These are phyloP conservation scores for Trichoderma polysporum DNA, from an alignment of 2,329 filamentous ascomycete genomes.

Conservation along the genomic window DNA sequence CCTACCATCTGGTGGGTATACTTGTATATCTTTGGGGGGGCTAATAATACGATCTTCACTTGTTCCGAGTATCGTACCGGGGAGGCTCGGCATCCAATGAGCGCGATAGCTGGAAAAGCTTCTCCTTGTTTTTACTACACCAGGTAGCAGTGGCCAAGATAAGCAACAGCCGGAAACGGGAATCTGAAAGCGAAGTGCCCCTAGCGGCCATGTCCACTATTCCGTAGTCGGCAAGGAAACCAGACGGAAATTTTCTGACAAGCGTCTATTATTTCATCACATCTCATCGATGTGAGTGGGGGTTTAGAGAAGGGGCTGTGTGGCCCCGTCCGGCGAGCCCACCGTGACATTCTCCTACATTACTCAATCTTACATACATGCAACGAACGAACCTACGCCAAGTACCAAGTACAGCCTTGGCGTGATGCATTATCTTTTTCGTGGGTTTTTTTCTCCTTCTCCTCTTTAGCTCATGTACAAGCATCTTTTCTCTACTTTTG, in stretches of 20 bases:
- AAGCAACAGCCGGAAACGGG: constrained; percentile 19
- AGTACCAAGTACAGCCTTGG: constrained; percentile 2
- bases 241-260: constrained; percentile 22
- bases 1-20: not conserved
- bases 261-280: constrained; percentile 20
- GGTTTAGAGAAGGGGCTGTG: constrained; percentile 7
- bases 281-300: constrained; percentile 17
- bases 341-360: constrained; percentile 18
- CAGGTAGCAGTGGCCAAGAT: not conserved
- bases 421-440: not conserved
- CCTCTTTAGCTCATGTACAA: not conserved
- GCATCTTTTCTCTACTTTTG: not conserved
- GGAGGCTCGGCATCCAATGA: constrained; percentile 13
- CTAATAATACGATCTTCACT: constrained; percentile 10
- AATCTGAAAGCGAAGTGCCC: constrained; percentile 12
- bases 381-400: constrained; percentile 9
- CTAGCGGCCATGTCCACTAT: constrained; percentile 12
- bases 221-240: constrained; percentile 13
- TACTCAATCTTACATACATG: constrained; percentile 20
- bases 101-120: not conserved
- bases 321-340: not conserved
- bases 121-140: not conserved
- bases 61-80: constrained; percentile 6
- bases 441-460: not conserved
- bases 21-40: not conserved